phyloP scores from a whole-genome alignment of 441 rosid species.

The Heliophila coronopifolia region DNA sequence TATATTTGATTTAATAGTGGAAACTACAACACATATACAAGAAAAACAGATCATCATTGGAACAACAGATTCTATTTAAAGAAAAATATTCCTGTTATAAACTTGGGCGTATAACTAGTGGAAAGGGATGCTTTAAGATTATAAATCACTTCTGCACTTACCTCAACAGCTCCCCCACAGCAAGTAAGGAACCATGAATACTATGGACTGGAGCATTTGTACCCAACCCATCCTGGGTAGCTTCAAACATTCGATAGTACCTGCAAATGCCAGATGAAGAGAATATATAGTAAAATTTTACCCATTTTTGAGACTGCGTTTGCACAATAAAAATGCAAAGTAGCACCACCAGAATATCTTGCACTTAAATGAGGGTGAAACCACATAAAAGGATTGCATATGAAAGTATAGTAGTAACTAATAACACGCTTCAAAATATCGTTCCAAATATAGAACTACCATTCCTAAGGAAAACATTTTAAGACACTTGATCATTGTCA shows the following conservation, averaged over 20 bases:
- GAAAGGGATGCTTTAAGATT: conserved; percentile 9
- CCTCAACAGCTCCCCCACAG: conserved; percentile 99
- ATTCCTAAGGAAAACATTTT: conserved; percentile 4
- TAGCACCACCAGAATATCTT: conserved; percentile 1
- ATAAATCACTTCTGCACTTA: conserved; percentile 22
- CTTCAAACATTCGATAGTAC: conserved; percentile 99
- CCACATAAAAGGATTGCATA: conserved; percentile 8
- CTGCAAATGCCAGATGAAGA: conserved; percentile 37
- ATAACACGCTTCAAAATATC: not conserved
- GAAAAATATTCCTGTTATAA: not conserved
- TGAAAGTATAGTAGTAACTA: not conserved
- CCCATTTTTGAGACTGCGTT: too few species aligned
- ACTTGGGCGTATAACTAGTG: not conserved
- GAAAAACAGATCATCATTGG: not conserved
- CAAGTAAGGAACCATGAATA: conserved; percentile 98
- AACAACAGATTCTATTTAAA: conserved; percentile 5
- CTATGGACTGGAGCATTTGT: conserved; percentile 96
- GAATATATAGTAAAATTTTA: too few species aligned
- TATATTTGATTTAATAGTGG: not conserved
- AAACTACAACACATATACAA: not conserved
- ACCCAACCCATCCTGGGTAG: conserved; percentile 97
- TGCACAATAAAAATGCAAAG: not conserved
- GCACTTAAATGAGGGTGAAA: conserved; percentile 5
- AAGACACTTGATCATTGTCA: conserved; percentile 10
- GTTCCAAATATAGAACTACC: conserved; percentile 3